These are phyloP conservation scores for Trametes versicolor DNA, from an alignment of 1,284 basidiomycete genomes.

Conservation along the genomic window DNA sequence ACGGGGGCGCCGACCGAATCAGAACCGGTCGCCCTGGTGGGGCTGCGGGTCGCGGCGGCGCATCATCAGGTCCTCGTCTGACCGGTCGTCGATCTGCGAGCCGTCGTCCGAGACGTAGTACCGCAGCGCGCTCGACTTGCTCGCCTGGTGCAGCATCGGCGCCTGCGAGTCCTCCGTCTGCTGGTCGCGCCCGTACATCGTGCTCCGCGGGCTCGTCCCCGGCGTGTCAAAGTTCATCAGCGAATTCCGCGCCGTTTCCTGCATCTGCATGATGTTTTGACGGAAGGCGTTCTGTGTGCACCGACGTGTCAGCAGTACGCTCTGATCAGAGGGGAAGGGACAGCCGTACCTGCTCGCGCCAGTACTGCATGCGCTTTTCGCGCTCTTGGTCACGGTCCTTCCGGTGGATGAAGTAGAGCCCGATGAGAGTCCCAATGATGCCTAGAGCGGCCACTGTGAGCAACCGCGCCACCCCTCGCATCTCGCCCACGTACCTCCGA, in stretches of 20 bases:
- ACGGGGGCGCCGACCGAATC: too few species aligned
- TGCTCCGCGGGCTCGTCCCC: slow-evolving; percentile 54
- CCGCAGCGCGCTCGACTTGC: slow-evolving; percentile 64
- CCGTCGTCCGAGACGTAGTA: slow-evolving; percentile 65
- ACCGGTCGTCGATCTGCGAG: slow-evolving; percentile 36
- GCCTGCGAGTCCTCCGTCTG: slow-evolving; percentile 63
- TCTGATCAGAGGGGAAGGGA: not conserved
- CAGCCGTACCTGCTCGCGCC: slow-evolving; percentile 79
- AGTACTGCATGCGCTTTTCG: slow-evolving; percentile 85
- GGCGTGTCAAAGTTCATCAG: slow-evolving; percentile 56
- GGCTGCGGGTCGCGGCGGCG: slow-evolving; percentile 29
- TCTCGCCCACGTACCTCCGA: slow-evolving; percentile 61
- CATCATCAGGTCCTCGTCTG: slow-evolving; percentile 41
- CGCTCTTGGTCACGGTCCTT: slow-evolving; percentile 79
- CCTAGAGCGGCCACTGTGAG: slow-evolving; percentile 52
- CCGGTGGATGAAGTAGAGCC: slow-evolving; percentile 76
- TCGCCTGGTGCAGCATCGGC: slow-evolving; percentile 59
- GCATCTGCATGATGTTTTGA: slow-evolving; percentile 81
- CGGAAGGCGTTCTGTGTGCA: slow-evolving; percentile 71
- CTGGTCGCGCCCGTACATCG: slow-evolving; percentile 57
- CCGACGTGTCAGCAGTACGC: slow-evolving; percentile 7
- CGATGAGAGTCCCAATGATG: slow-evolving; percentile 74
- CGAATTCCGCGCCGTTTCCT: slow-evolving; percentile 72
- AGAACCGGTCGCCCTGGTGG: slow-evolving; percentile 33
- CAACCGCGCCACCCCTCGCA: not conserved